phyloP scores from a whole-genome alignment of 495 filamentous ascomycete species.

The Hyaloscypha finlandica region DNA sequence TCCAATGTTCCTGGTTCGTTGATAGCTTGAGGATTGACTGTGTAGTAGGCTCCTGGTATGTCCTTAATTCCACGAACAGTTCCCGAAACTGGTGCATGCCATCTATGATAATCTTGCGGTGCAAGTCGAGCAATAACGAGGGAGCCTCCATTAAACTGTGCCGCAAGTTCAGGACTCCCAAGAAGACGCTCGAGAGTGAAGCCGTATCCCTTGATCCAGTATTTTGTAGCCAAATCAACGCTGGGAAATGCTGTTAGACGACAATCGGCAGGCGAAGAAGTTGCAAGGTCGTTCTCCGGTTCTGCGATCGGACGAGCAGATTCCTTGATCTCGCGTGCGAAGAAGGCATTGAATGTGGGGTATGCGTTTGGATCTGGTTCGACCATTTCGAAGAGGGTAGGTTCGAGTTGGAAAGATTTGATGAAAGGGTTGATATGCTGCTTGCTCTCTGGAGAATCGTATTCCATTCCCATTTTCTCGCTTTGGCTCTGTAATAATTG shows the following conservation, averaged over 20 bases:
- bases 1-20: conserved; percentile 44
- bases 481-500: conserved; percentile 39
- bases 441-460: conserved; percentile 40
- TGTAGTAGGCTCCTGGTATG: conserved; percentile 40
- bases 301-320: conserved; percentile 41
- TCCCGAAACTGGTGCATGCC: conserved; percentile 47
- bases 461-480: conserved; percentile 45
- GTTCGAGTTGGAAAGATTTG: conserved; percentile 38
- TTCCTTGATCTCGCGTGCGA: conserved; percentile 43
- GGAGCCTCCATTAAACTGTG: conserved; percentile 40
- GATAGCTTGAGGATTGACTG: conserved; percentile 44
- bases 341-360: conserved; percentile 47
- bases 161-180: conserved; percentile 37
- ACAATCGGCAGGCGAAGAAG: conserved; percentile 45
- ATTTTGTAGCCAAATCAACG: conserved; percentile 39
- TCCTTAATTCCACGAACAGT: conserved; percentile 36
- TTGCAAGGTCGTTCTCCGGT: conserved; percentile 35
- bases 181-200: conserved; percentile 45
- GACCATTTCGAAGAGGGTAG: conserved; percentile 36
- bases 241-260: conserved; percentile 40
- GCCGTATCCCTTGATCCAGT: conserved; percentile 49
- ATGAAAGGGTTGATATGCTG: conserved; percentile 46
- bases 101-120: conserved; percentile 51
- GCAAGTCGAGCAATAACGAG: conserved; percentile 45
- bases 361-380: conserved; percentile 40